phyloP scores from a whole-genome alignment of 192 early-diverging fungal genomes.

The Backusella tuberculispora region DNA sequence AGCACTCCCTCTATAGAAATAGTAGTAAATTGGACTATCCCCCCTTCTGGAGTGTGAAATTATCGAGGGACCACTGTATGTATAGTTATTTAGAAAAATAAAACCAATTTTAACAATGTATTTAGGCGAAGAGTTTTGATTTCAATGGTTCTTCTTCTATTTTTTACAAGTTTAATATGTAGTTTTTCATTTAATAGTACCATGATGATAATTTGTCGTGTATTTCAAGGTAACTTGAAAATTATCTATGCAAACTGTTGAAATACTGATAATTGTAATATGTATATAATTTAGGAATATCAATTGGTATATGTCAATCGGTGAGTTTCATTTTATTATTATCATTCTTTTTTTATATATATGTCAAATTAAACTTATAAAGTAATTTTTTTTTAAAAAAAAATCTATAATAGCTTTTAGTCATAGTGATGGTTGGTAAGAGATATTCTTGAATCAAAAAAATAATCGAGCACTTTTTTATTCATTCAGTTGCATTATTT shows the following conservation, averaged over 20 bases:
- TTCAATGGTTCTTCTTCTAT: neutral
- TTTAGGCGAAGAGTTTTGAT: neutral
- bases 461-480: neutral
- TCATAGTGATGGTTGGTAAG: constrained; percentile 7
- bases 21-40: too few relatives aligned
- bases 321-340: neutral
- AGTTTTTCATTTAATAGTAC: neutral
- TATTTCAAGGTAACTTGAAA: neutral
- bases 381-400: neutral
- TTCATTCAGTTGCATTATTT: neutral
- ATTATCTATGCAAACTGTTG: neutral
- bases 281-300: neutral
- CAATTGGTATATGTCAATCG: neutral
- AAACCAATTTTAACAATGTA: neutral
- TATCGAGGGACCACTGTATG: too few relatives aligned
- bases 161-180: constrained; percentile 3
- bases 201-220: neutral
- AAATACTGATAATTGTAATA: neutral
- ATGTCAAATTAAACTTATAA: neutral
- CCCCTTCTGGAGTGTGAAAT: too few relatives aligned
- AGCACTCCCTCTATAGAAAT: too few relatives aligned
- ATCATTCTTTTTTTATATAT: neutral
- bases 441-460: neutral
- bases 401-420: neutral
- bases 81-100: too few relatives aligned